Evolutionary conservation across 192 early-diverging fungal species (phyloP), one percentile per base, ranked within the genome.

Genomic region (Mortierella antarctica): DNA sequence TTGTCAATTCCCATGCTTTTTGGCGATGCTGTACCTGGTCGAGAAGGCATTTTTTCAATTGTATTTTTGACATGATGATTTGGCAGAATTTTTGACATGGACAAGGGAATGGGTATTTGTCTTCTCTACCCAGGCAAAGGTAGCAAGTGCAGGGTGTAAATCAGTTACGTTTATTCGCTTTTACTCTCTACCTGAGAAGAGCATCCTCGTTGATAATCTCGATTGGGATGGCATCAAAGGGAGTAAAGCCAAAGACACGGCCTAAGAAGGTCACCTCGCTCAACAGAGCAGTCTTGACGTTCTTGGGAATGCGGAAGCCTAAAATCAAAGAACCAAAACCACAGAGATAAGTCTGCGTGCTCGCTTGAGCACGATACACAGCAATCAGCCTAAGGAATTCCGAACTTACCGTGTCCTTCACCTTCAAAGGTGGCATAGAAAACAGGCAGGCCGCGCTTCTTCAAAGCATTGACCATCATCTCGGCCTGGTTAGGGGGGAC

Each of bases 401-500:
- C 13, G 18, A 39, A 61, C 64, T 71, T 84, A 85, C 83, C 91
- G 62, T 93, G 92, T 44, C 84, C 86, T 70, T 93, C 92, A 40
- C 90, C 91, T 41, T 85, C 87, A 80, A 90, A 92, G 57, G 86
- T 73, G 1, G 91, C 83, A 58, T 89, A 90, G 0, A 89, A 87
- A 21, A 92, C 90, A 4, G 80, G 81, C 1, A 90, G 55, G 2
- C 90, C 89, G 21, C 91, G 90, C 21, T 87, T 59, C 54, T 84
- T 83, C 46, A 95, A 68, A n/a, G 90, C 88, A 44, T 89, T 74
- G 0, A 92, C 92, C 88, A 95, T 93, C 70, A 89, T 62, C 74
- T 91, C 88, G 18, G 94, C 84, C 78, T 95, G 94, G 54, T 87
- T 89, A 17, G 90, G 89, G 23, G 93, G 94, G 13, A 95, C 94